phyloP scores from a whole-genome alignment of 495 filamentous ascomycete species.

The Margaritispora aquatica region DNA sequence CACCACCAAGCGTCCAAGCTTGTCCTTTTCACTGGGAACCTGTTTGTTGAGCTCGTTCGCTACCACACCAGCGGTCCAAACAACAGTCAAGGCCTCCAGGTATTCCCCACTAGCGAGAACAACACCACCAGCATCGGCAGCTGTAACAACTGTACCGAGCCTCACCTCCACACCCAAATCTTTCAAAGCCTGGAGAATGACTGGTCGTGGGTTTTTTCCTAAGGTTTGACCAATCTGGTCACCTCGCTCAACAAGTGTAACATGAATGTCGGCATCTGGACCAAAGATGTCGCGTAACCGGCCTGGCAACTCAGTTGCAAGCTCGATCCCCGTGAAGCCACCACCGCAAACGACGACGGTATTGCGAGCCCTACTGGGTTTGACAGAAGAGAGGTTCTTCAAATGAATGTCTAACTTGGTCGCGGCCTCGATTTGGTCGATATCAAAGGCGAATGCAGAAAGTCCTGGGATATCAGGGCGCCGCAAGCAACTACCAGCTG shows the following conservation, averaged over 20 bases:
- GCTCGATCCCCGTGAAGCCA: constrained; percentile 24
- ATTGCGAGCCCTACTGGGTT: constrained; percentile 18
- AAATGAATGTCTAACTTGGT: background rate
- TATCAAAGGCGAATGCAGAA: background rate
- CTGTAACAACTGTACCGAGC: constrained; percentile 2
- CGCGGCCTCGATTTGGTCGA: constrained; percentile 1
- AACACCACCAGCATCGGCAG: constrained; percentile 17
- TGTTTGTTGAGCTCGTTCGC: constrained; percentile 20
- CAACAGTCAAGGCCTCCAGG: constrained; percentile 19
- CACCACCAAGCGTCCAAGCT: constrained; percentile 12
- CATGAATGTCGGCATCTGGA: constrained; percentile 9
- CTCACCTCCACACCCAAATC: constrained; percentile 12
- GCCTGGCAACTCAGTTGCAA: constrained; percentile 19
- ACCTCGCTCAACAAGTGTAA: constrained; percentile 12
- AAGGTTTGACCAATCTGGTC: constrained; percentile 14
- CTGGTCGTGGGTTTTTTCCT: constrained; percentile 14
- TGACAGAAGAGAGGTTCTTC: constrained; percentile 10
- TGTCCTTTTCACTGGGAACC: constrained; percentile 16
- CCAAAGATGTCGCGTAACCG: constrained; percentile 17
- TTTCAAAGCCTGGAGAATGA: constrained; percentile 12
- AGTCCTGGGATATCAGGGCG: background rate
- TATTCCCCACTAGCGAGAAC: constrained; percentile 15
- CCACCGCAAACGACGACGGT: constrained; percentile 23
- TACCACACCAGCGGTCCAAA: constrained; percentile 24
- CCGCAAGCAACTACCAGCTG: background rate